Base-by-base conservation (phyloP, 2,329 filamentous ascomycete genomes). In the Aureobasidium melanogenum region DNA sequence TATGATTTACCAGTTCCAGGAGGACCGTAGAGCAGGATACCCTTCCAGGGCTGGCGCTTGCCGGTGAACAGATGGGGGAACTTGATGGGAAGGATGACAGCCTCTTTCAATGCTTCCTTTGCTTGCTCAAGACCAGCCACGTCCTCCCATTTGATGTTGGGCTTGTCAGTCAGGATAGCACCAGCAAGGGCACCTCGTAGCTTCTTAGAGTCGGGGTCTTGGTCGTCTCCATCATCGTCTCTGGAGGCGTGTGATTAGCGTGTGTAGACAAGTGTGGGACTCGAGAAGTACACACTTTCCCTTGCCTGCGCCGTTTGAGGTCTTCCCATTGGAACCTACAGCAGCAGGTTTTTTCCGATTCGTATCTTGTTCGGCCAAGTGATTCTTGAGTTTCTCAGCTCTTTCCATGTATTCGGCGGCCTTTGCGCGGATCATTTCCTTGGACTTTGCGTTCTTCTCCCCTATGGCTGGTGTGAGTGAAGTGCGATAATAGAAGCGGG, bases 1-100 rank as follows among this genome's bases (percentile, higher is more conserved):
- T 97, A 97, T 80, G 89, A 94, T 80, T 99, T 99, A 78, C 94
- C 94, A 5, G 94, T 99, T 70, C 94, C 94, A 0, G 94, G 94
- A 1, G 94, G 94, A 0, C 94, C 94, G 72, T 97, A 99, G 22
- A 99, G 81, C 73, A 99, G 75, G 69, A 99, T 99, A 43, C 94
- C 94, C 76, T 96, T 97, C 94, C 94, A 99, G 2, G 94, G 93
- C 77, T 99, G 89, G 71, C 94, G 84, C 78, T 97, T 97, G 66
- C 94, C 94, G 61, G 89, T 89, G 73, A 99, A 99, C 60, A 99
- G 79, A 77, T 95, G 92, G 46, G 94, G 94, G 71, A 99, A 99
- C 76, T 97, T 97, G 76, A 99, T 99, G 48, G 95, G 94, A 72
- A 99, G 78, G 73, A 99, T 89, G 52, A 99, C 95, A 1, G 94